Conservation (phyloP, 176 grass and related monocot genomes). For the Avena eriantha region DNA sequence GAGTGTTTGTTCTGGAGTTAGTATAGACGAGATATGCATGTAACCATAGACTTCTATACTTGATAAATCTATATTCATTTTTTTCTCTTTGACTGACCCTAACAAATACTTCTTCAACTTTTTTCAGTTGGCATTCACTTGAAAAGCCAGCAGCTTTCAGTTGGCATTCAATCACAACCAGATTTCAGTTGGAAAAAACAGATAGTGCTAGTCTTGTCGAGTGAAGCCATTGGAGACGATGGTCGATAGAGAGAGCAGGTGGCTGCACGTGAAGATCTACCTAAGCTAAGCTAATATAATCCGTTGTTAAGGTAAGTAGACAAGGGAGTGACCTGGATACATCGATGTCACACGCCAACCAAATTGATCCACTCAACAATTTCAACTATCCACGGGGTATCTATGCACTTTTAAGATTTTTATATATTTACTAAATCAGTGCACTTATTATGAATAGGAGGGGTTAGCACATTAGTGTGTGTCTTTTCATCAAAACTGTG, state of each 20-base stretch:
- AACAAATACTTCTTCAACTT: neutral
- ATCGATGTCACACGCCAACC: neutral
- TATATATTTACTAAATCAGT: too few relatives aligned
- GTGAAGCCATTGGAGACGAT: neutral
- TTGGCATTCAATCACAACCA: neutral
- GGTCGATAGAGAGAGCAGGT: neutral
- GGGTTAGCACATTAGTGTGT: too few relatives aligned
- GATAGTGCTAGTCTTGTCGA: neutral
- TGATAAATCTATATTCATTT: neutral
- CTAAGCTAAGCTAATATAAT: slow-evolving; percentile 1
- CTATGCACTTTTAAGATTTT: too few relatives aligned
- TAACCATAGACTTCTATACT: too few relatives aligned
- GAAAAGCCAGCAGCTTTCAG: neutral
- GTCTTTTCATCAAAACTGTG: too few relatives aligned
- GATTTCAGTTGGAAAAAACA: neutral
- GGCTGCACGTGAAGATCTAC: neutral
- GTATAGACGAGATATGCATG: too few relatives aligned
- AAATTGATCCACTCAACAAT: neutral
- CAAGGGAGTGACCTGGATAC: neutral
- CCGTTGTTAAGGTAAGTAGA: neutral
- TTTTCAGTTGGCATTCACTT: neutral
- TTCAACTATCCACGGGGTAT: too few relatives aligned
- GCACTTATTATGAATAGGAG: too few relatives aligned
- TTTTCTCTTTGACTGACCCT: neutral
- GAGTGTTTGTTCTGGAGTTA: too few relatives aligned